Evolutionary conservation across 495 filamentous ascomycete species (phyloP), one percentile per base, ranked within the genome.

Genomic region (Trichoderma erinaceum): DNA sequence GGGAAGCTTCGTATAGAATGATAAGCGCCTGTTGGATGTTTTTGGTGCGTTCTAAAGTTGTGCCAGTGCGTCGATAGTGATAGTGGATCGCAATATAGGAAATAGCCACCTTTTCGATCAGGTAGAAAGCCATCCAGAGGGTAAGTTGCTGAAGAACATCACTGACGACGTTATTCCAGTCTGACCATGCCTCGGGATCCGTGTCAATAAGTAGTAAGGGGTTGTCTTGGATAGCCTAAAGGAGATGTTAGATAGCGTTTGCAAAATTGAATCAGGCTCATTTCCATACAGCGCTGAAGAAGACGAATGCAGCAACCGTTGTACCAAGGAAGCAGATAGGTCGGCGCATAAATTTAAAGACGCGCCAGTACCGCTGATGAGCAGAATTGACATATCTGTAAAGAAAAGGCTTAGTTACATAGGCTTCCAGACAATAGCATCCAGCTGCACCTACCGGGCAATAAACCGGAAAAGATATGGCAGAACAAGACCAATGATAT

Each of bases 21-120:
- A 85, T 82, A 0, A 94, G 80, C 6, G 92, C 82, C 58, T 84
- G 81, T 50, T 92, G 81, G 69, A 89, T 87, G 67, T 82, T 85
- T 75, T 93, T 93, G 32, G 88, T 90, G 46, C 84, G 80, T 64
- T 87, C 84, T 78, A 94, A 90, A 71, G 85, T 85, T 41, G 48
- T 67, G 6, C 78, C 69, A 69, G 89, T 85, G 71, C 92, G 92
- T 68, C 92, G 90, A 74, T 88, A 85, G 75, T 93, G 91, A 73
- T 92, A 94, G 72, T 89, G 88, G 74, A 94, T 89, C n/a, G 88
- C 90, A 71, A 93, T 88, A 41, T 92, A 81, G 75, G 92, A 89
- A 43, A 93, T 86, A 35, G 90, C 71, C 21, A 88, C 71, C 72
- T 91, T 91, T 74, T 92, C 88, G 4, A 76, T 81, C 7, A 92